phyloP scores from a whole-genome alignment of 345 rosid genomes.

The Tarenaya hassleriana region DNA sequence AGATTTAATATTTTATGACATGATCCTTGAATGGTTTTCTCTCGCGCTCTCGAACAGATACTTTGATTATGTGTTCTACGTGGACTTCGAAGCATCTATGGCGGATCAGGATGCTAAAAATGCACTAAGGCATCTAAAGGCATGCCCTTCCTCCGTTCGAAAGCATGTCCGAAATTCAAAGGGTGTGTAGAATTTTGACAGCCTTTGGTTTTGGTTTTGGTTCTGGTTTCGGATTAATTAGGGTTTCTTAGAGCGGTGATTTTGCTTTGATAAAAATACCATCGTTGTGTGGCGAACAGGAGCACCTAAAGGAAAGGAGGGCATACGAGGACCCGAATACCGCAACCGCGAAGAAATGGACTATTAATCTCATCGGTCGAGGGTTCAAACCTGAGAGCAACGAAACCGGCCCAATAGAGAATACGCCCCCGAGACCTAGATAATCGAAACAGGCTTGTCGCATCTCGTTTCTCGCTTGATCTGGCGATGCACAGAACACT shows the following conservation, averaged over 20 bases:
- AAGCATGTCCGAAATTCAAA: neutral
- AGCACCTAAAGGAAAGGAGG: too few relatives aligned
- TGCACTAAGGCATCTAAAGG: slow-evolving; percentile 82
- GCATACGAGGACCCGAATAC: slow-evolving; percentile 41
- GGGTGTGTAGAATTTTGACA: neutral
- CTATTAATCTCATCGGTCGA: slow-evolving; percentile 31
- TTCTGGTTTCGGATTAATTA: too few relatives aligned
- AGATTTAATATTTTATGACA: too few relatives aligned
- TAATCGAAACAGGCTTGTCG: slow-evolving; percentile 40
- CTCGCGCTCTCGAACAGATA: slow-evolving; percentile 35
- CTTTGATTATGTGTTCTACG: slow-evolving; percentile 89
- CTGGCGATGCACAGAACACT: slow-evolving; percentile 39
- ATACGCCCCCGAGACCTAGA: slow-evolving; percentile 36
- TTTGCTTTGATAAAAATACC: too few relatives aligned
- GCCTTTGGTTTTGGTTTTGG: neutral
- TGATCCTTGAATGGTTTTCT: neutral
- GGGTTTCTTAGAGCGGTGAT: too few relatives aligned
- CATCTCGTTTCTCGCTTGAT: slow-evolving; percentile 44
- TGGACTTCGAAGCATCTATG: slow-evolving; percentile 97
- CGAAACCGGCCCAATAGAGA: slow-evolving; percentile 39
- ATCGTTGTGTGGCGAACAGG: too few relatives aligned
- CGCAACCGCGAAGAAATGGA: slow-evolving; percentile 47
- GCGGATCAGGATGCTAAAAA: slow-evolving; percentile 88
- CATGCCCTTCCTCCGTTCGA: slow-evolving; percentile 13
- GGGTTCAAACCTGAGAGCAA: slow-evolving; percentile 46